phyloP scores from a whole-genome alignment of 371 early-diverging fungal species.

The Synchytrium microbalum region DNA sequence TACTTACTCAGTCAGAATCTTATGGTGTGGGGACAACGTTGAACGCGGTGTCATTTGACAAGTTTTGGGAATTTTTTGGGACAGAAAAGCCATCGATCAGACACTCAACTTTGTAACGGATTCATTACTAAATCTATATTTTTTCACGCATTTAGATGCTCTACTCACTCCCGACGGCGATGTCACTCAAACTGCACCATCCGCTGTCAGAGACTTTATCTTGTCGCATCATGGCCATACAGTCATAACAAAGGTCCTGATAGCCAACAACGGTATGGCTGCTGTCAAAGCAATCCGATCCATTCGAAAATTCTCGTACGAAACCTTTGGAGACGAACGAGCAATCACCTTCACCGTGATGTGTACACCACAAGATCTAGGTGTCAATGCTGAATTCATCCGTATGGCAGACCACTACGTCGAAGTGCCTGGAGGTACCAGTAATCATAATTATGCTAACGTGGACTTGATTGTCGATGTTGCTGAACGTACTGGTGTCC shows the following conservation, averaged over 20 bases:
- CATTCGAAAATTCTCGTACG: conserved; percentile 96
- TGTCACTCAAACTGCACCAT: background rate
- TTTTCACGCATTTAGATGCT: background rate
- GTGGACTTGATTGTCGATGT: conserved; percentile 95
- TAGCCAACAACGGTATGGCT: conserved; percentile 99
- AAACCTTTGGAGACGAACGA: conserved; percentile 92
- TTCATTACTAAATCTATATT: no score
- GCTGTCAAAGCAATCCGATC: conserved; percentile 98
- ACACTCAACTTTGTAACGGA: no score
- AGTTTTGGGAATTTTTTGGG: no score
- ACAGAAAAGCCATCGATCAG: no score
- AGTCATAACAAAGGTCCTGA: conserved; percentile 55
- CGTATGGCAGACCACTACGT: conserved; percentile 97
- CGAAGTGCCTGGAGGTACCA: conserved; percentile 93
- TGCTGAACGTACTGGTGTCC: conserved; percentile 90
- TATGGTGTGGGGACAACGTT: no score
- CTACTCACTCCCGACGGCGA: background rate
- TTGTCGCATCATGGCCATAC: conserved; percentile 22
- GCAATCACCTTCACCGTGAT: conserved; percentile 96
- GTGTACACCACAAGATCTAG: conserved; percentile 96
- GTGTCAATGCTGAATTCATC: conserved; percentile 95
- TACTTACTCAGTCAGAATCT: no score
- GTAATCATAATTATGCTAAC: conserved; percentile 97
- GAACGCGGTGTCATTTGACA: no score
- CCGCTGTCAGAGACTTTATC: conserved; percentile 32